phyloP scores from a whole-genome alignment of 2,329 filamentous ascomycete species.

The Fusarium abutilonis region DNA sequence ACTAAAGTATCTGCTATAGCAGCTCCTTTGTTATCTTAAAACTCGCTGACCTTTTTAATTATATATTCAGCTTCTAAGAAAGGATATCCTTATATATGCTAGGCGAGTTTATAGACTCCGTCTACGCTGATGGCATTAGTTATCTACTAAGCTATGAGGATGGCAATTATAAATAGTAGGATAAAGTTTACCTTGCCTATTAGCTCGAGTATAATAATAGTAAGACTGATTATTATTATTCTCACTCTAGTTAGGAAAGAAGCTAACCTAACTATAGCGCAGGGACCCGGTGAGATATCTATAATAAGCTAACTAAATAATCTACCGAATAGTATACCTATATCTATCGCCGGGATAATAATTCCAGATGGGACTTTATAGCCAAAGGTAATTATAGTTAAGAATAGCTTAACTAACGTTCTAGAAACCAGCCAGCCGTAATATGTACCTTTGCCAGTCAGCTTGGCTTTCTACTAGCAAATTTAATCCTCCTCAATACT shows the following conservation, averaged over 20 bases:
- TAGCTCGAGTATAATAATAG: constrained; percentile 34
- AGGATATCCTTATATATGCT: constrained; percentile 12
- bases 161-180: constrained; percentile 24
- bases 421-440: constrained; percentile 28
- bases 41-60: neutral
- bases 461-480: constrained; percentile 24
- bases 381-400: constrained; percentile 32
- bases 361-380: constrained; percentile 34
- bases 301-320: constrained; percentile 10
- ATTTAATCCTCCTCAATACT: constrained; percentile 19
- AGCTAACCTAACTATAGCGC: constrained; percentile 14
- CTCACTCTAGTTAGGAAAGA: constrained; percentile 31
- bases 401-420: constrained; percentile 20
- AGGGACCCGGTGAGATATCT: too few species aligned
- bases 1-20: constrained; percentile 19
- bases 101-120: constrained; percentile 20
- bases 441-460: constrained; percentile 10
- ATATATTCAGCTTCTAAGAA: constrained; percentile 27
- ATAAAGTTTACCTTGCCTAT: constrained; percentile 35
- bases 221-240: constrained; percentile 33
- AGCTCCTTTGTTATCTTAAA: constrained; percentile 9
- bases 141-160: constrained; percentile 23
- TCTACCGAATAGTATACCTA: constrained; percentile 25
- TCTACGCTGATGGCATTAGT: constrained; percentile 31
- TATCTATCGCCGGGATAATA: constrained; percentile 28